Evolutionary conservation across 2,329 filamentous ascomycete genomes (phyloP).

Genomic region (Fusarium nygamai): DNA sequence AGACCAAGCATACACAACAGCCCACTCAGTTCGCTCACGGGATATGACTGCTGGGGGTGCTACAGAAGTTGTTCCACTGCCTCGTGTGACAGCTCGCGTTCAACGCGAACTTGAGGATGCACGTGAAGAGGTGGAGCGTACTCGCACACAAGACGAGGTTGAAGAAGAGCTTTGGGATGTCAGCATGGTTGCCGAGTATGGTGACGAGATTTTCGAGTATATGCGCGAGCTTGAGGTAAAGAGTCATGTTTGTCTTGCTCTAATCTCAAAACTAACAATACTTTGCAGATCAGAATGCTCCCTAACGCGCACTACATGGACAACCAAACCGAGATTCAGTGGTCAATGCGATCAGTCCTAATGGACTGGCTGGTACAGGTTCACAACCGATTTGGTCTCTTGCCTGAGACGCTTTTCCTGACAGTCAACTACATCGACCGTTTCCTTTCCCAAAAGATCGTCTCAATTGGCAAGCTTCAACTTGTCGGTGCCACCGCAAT

Average conservation of each 20-base stretch:
- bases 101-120: constrained; percentile 76
- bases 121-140: constrained; percentile 74
- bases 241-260: neutral
- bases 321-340: constrained; percentile 94
- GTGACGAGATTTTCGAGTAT: constrained; percentile 94
- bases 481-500: constrained; percentile 95
- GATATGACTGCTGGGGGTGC: constrained; percentile 63
- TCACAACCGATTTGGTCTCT: constrained; percentile 87
- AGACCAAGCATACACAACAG: constrained; percentile 77
- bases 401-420: constrained; percentile 95
- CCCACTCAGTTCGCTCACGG: constrained; percentile 78
- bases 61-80: constrained; percentile 71
- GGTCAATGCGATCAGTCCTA: constrained; percentile 97
- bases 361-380: constrained; percentile 99
- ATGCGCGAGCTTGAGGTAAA: constrained; percentile 88
- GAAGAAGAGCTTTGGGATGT: constrained; percentile 93
- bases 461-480: constrained; percentile 94
- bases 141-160: constrained; percentile 75
- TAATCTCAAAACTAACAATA: constrained; percentile 37
- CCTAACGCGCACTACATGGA: constrained; percentile 97
- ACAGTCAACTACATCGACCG: constrained; percentile 97
- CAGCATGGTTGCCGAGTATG: constrained; percentile 97
- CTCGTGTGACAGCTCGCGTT: constrained; percentile 74
- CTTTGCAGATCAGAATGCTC: constrained; percentile 74
- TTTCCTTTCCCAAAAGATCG: constrained; percentile 93